Evolutionary conservation across 202 grass and related monocot species (phyloP), one percentile per base, ranked within the genome.

Genomic region (Eragrostis tef): DNA sequence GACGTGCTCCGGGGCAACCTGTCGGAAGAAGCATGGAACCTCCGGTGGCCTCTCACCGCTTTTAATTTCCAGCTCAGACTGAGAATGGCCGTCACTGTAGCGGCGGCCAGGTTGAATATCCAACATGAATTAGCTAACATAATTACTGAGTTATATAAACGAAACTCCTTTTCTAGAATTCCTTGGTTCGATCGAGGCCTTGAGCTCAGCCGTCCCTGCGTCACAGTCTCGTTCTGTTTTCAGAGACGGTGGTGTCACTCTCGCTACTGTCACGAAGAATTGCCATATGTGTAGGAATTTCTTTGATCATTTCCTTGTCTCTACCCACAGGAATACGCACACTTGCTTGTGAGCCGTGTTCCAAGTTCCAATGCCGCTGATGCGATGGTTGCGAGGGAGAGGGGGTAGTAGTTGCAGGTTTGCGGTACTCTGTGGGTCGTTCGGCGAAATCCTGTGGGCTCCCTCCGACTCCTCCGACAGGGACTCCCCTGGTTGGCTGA

Each of bases 391-490:
- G 45, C 0, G 26, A 39, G 0, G 29, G 2, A 20, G 22, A 48
- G 31, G 3, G 6, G n/a, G n/a, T n/a, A 11, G 0, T 11, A 1
- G 7, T 16, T 46, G 6, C n/a, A 7, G 54, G n/a, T 72, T 36
- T 62, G 42, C 34, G 42, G 63, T 21, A 63, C 11, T 73, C 68
- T 13, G 26, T 71, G 79, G 79, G 79, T 73, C 7, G 67, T 81
- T 62, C 34, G 65, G 39, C 44, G 51, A 21, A 59, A 81, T 29
- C 39, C 51, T 43, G 31, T 56, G 78, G 78, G 65, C 39, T 21
- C 25, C 29, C 58, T 9, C 46, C 52, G n/a, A n/a, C n/a, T 19
- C 14, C 36, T 9, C 29, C 46, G 27, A 36, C 48, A 79, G 20
- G 63, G 41, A 63, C 74, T 45, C 22, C 24, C 42, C 9, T 77